These are phyloP conservation scores for Kurtzmaniella fragi DNA, from an alignment of 805 yeast species.

Conservation along the genomic window DNA sequence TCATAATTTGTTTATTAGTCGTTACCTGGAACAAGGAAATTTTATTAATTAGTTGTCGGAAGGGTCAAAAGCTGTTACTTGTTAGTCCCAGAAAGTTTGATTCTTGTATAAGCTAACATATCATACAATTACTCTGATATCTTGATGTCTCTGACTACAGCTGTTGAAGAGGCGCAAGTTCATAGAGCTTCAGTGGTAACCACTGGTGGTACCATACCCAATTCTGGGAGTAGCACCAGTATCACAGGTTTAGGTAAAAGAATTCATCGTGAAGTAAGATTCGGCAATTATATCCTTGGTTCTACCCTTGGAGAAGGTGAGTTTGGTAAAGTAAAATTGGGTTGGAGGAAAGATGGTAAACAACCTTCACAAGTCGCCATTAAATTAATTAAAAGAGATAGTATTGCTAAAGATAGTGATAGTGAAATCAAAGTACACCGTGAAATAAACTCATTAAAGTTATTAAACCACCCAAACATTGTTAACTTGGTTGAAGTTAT, in stretches of 20 bases:
- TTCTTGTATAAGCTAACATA: no score
- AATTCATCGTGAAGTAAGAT: slow-evolving; percentile 63
- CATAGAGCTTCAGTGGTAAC: no score
- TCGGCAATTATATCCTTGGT: slow-evolving; percentile 88
- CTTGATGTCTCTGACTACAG: no score
- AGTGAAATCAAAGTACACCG: slow-evolving; percentile 86
- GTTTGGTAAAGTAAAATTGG: slow-evolving; percentile 94
- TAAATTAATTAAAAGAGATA: slow-evolving; percentile 82
- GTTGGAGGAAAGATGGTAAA: slow-evolving; percentile 86
- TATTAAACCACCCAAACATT: slow-evolving; percentile 88
- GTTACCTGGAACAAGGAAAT: no score
- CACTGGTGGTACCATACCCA: no score
- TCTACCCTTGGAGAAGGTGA: slow-evolving; percentile 97
- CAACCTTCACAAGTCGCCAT: slow-evolving; percentile 87
- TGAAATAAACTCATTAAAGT: slow-evolving; percentile 86
- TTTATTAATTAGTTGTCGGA: no score
- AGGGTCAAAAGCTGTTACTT: no score
- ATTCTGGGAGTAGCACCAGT: slow-evolving; percentile 1
- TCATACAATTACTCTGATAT: no score
- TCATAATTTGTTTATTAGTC: no score
- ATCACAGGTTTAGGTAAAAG: slow-evolving; percentile 15
- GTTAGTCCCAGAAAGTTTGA: no score
- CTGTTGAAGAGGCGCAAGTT: no score
- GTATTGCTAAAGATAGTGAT: slow-evolving; percentile 80
- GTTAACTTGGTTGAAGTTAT: slow-evolving; percentile 88